Percentiles rank a stretch among this genome's conserved stretches.
Conservation (phyloP, 2,329 filamentous ascomycete species). For the Alternaria tenuissima region DNA sequence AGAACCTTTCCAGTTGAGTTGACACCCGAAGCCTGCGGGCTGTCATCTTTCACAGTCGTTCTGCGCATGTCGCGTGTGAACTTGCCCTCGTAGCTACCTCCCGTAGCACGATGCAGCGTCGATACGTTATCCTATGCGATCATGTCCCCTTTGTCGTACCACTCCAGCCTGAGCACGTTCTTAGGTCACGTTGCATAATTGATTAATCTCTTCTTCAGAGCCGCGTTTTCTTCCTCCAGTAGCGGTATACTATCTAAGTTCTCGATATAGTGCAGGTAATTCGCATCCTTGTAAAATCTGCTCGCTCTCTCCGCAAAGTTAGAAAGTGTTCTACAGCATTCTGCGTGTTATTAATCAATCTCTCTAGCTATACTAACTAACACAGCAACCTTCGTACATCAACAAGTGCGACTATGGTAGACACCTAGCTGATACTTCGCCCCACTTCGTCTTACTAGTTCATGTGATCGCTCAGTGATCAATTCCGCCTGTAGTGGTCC, state of each 20-base stretch:
- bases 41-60: not conserved
- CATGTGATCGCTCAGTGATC: too few species aligned
- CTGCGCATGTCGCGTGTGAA: not conserved
- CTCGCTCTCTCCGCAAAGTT: too few species aligned
- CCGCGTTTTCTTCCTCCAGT: not conserved
- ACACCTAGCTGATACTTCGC: too few species aligned
- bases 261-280: not conserved
- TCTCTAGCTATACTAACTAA: too few species aligned
- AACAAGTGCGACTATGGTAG: too few species aligned
- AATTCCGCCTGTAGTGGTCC: too few species aligned
- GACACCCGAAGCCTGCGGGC: not conserved
- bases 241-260: fast-evolving
- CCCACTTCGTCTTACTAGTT: too few species aligned
- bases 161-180: not conserved
- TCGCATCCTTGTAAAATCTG: too few species aligned
- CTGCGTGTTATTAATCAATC: too few species aligned
- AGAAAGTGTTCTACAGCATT: too few species aligned
- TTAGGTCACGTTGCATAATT: not conserved
- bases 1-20: not conserved
- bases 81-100: not conserved
- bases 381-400: too few species aligned
- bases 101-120: not conserved
- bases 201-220: not conserved
- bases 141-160: not conserved
- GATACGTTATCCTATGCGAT: not conserved